phyloP scores from a whole-genome alignment of 768 basidiomycete species.

The Jaapia argillacea region DNA sequence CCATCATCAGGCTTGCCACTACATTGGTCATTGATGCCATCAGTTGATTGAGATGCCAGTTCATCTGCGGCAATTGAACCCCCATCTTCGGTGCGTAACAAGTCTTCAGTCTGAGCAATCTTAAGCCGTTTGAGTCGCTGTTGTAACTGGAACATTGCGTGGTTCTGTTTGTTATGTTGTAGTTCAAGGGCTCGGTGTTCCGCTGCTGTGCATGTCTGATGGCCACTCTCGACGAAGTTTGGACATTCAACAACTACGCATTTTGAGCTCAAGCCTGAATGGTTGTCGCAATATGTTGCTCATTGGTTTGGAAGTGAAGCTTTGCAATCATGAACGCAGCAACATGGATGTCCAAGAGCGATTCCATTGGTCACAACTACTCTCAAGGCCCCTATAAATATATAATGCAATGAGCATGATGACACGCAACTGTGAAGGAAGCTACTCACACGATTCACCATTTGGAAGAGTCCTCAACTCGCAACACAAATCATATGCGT shows the following conservation, averaged over 20 bases:
- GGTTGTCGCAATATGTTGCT: conserved; percentile 12
- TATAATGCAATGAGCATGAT: no score
- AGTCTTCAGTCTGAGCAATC: conserved; percentile 5
- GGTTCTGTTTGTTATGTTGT: conserved; percentile 7
- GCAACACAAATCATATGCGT: background rate
- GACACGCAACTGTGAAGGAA: no score
- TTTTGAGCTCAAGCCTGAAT: conserved; percentile 4
- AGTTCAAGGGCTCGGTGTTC: conserved; percentile 16
- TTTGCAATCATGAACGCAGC: conserved; percentile 19
- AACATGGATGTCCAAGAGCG: conserved; percentile 22
- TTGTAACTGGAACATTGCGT: conserved; percentile 21
- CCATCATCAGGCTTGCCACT: conserved; percentile 15
- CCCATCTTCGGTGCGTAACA: no score
- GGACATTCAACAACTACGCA: conserved; percentile 11
- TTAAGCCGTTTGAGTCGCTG: conserved; percentile 11
- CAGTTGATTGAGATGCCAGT: conserved; percentile 8
- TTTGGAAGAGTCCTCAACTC: no score
- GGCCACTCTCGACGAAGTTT: conserved; percentile 1
- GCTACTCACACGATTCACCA: no score
- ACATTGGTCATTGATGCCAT: conserved; percentile 5
- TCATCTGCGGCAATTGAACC: conserved; percentile 10
- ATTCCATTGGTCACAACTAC: conserved; percentile 21
- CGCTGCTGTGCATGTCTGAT: conserved; percentile 11
- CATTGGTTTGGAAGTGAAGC: conserved; percentile 6
- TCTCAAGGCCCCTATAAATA: conserved; percentile 4